Base-by-base conservation (phyloP, 768 basidiomycete species). In the Tulasnella sp. region DNA sequence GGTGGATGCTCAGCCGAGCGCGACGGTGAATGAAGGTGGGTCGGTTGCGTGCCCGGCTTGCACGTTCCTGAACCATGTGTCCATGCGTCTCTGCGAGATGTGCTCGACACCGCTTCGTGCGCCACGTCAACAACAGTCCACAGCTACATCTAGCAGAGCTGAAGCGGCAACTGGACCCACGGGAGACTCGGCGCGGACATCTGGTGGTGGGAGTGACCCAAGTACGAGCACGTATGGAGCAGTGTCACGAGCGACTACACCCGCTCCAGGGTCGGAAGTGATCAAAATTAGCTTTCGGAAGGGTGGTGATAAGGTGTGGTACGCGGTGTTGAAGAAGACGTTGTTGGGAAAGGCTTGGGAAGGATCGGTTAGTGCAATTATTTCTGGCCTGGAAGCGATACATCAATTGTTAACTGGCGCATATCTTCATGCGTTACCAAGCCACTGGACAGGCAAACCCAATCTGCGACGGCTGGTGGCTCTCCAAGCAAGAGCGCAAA, bases 251-350 rank as follows among this genome's bases (percentile, higher is more conserved):
- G 88, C 91, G 2, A 81, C 85, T 9, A 90, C 92, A 7, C 84
- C 84, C 0, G 82, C 83, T 31, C 81, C 83, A 12, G 80, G 80
- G 7, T 81, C 84, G 25, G 80, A 85, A 38, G 85, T 91, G 76
- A 88, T 97, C 69, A 91, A 93, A 79, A 81, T 99, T 75, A 96
- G 93, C 82, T 98, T 99, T 82, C 87, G 97, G 58, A 93, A 90
- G 81, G 95, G 96, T 3, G 96, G 96, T 0, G 95, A 93, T 81
- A 92, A 92, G 82, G 79, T 87, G 0, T 92, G 94, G 79, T 98
- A 99, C 82, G 85, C 88, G 22, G 86, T 88, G 14, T 85, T 98
- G 45, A 93, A 91, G 82, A 86, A 88, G 25, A 88, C 89, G 64
- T 81, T 97, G 70, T 86, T 88, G 78, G 85, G 87, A 4, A 93